A percentile compares a stretch with the other conserved stretches of the same genome.
These are phyloP conservation scores for Ustilago lituana DNA, from an alignment of 1,284 basidiomycete genomes.

Conservation along the genomic window DNA sequence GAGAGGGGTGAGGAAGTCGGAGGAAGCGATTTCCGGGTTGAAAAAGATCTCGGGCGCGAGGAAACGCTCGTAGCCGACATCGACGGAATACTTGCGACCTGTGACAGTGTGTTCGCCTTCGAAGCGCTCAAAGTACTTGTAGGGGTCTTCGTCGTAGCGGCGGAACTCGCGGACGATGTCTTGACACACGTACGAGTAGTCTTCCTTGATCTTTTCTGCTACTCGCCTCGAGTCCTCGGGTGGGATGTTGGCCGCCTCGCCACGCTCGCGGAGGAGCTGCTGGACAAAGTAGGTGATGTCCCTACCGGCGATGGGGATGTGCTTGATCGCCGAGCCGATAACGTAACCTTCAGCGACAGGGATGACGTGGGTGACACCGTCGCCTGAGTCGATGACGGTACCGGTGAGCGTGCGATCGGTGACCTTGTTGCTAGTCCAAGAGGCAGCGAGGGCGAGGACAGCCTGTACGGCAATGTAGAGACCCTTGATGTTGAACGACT, in stretches of 20 bases:
- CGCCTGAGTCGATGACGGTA: conserved; percentile 97
- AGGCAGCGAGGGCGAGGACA: conserved; percentile 96
- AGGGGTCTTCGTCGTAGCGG: conserved; percentile 95
- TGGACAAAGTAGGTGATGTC: conserved; percentile 98
- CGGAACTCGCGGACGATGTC: conserved; percentile 99
- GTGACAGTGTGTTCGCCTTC: conserved; percentile 94
- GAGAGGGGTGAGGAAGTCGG: conserved; percentile 96
- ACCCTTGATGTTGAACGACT: conserved; percentile 97
- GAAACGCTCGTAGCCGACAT: conserved; percentile 98
- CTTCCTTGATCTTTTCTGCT: conserved; percentile 95
- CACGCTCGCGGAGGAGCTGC: conserved; percentile 93
- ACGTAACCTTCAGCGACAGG: conserved; percentile 97
- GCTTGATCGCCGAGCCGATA: conserved; percentile 98
- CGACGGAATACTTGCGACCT: conserved; percentile 87
- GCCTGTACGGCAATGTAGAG: conserved; percentile 99
- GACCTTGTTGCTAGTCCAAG: conserved; percentile 93
- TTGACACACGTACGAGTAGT: conserved; percentile 96
- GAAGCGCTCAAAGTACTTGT: conserved; percentile 93
- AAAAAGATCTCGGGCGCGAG: conserved; percentile 99
- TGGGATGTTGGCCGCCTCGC: conserved; percentile 87
- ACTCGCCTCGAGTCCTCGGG: conserved; percentile 95
- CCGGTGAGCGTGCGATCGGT: conserved; percentile 93
- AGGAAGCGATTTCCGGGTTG: conserved; percentile 98
- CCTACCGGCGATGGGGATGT: conserved; percentile 96
- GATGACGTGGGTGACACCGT: conserved; percentile 97